Base-by-base conservation (phyloP, 2,329 filamentous ascomycete species). In the Pseudocercospora vitis region DNA sequence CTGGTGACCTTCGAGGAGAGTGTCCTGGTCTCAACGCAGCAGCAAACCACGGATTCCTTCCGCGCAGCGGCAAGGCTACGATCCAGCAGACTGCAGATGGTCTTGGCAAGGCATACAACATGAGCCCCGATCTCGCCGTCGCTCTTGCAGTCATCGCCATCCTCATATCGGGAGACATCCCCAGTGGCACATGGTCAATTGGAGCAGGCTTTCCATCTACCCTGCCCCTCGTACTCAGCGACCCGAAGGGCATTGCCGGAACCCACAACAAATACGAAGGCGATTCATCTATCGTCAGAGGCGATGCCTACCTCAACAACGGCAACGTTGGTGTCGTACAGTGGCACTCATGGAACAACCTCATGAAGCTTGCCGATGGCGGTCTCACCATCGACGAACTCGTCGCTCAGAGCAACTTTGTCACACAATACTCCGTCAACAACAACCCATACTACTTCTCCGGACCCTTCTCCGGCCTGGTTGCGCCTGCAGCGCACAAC, bases 241-340 rank as follows among this genome's bases (percentile, higher is more conserved):
- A 35, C 3, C 50, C 53, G 5, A 50, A 44, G 8, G 62, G 60
- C 24, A 55, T 65, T 14, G 48, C 45, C 9, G 61, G 59, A 23
- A 60, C 61, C 7, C 69, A 71, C 61, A 70, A 69, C 57, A 63
- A 67, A 26, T 71, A 70, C 48, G 69, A 71, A 53, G 55, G 57
- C 8, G 69, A 71, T 49, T 59, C 50, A 6, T 69, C 65, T 2
- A 66, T 68, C 7, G 64, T 63, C 8, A 56, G 69, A 19, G 65
- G 61, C 45, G 66, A 71, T 28, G 52, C 69, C 11, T 70, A 68
- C 50, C 24, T 54, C 16, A 53, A 58, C 32, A 48, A 50, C 31
- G 60, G 58, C 21, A 42, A 28, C 45, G 46, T 49, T 11, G 46
- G 45, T 19, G 28, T 48, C 24, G 39, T 51, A 32, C 37, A 49